Percentiles rank a stretch among this genome's conserved stretches.
phyloP scores from a whole-genome alignment of 192 early-diverging fungal species.

The Gryganskiella cystojenkinii region DNA sequence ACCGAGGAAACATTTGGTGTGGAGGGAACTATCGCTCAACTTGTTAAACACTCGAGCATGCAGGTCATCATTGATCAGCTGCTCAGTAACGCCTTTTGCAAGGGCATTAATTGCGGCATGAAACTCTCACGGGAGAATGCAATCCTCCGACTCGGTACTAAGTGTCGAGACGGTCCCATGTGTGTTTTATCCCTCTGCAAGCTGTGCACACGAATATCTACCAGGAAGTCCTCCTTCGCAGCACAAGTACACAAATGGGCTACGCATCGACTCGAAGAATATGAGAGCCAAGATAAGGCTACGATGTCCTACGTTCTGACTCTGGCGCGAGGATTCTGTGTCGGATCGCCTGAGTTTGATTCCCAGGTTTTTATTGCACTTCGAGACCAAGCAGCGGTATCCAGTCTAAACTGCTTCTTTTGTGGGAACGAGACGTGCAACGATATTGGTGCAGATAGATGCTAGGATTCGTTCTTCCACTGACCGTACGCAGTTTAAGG shows the following conservation, averaged over 20 bases:
- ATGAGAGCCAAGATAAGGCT: neutral
- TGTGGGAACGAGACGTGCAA: neutral
- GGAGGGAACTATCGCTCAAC: neutral
- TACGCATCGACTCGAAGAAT: neutral
- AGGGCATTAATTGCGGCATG: too few species aligned
- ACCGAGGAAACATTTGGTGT: neutral
- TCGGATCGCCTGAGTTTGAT: neutral
- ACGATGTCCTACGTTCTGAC: neutral
- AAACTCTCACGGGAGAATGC: too few species aligned
- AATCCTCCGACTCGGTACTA: neutral
- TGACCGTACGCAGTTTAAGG: constrained; percentile 1
- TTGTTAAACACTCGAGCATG: neutral
- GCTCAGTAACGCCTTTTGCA: neutral
- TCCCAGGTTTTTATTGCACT: neutral
- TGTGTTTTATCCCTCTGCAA: neutral
- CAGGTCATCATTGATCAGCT: neutral
- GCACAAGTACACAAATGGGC: neutral
- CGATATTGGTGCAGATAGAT: constrained; percentile 1
- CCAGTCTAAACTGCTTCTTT: neutral
- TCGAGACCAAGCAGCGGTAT: neutral
- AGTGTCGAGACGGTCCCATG: neutral
- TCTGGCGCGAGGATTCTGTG: constrained; percentile 1
- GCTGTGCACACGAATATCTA: neutral
- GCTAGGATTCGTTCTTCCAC: neutral
- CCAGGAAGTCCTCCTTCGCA: neutral